Evolutionary conservation across 208 protist species (phyloP).

Genomic region (Leishmania arabica): DNA sequence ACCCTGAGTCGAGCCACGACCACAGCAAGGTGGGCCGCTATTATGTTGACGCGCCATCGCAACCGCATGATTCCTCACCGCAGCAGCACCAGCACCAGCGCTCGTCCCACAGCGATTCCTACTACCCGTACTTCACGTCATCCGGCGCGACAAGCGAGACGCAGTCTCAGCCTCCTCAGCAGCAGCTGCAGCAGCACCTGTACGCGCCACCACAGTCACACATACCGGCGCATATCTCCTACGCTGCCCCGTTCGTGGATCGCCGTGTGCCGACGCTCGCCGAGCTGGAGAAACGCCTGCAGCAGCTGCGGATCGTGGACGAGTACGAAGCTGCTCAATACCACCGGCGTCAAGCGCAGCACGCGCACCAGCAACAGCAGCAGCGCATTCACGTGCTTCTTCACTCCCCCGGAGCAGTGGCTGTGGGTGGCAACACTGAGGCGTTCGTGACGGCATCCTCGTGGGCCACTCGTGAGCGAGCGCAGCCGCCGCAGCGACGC

Average conservation of each 20-base stretch:
- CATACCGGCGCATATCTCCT: neutral
- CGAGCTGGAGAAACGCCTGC: conserved; percentile 54
- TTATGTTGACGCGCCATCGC: neutral
- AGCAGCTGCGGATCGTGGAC: conserved; percentile 40
- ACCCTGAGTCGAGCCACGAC: neutral
- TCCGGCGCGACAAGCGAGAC: conserved; percentile 3
- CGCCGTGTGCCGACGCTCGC: conserved; percentile 51
- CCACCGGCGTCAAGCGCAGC: conserved; percentile 16
- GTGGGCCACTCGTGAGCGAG: neutral
- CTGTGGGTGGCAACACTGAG: neutral
- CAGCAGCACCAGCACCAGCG: neutral
- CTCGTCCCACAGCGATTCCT: neutral
- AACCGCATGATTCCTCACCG: neutral
- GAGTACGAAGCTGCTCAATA: conserved; percentile 26
- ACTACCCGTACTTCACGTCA: conserved; percentile 8
- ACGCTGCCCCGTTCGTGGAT: neutral
- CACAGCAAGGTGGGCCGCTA: neutral
- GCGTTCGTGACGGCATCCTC: neutral
- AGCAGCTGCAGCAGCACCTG: conserved; percentile 3
- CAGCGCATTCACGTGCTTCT: conserved; percentile 31
- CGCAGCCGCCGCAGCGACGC: neutral
- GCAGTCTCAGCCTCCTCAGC: neutral
- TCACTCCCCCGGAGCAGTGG: neutral
- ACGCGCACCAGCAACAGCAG: conserved; percentile 9
- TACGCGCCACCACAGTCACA: conserved; percentile 7